Conservation (phyloP, 2,329 filamentous ascomycete species). For the Zarea fungicola region DNA sequence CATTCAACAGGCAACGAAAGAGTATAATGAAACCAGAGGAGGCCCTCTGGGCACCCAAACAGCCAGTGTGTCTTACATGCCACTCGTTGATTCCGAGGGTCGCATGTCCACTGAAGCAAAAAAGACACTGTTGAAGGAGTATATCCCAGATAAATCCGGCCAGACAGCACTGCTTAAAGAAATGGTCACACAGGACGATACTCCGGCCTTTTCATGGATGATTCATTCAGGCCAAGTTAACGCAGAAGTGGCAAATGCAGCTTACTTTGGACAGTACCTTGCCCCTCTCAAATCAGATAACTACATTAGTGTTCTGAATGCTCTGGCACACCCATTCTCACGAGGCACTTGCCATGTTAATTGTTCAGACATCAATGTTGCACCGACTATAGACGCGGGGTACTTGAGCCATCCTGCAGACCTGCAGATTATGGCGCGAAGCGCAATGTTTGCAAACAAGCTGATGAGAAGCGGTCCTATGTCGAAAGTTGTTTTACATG, state of each 20-base stretch:
- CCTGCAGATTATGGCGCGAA: neutral
- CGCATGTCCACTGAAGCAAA: neutral
- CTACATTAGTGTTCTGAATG: neutral
- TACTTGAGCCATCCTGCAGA: neutral
- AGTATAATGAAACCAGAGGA: neutral
- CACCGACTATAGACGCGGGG: neutral
- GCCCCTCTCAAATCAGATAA: neutral
- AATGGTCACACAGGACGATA: neutral
- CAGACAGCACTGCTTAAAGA: neutral
- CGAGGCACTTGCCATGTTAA: neutral
- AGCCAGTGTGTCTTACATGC: neutral
- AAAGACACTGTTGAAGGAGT: neutral
- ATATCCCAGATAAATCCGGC: neutral
- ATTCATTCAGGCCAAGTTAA: neutral
- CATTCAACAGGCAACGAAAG: neutral
- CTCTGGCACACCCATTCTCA: neutral
- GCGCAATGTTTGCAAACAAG: neutral
- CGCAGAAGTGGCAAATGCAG: neutral
- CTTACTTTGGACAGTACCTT: neutral
- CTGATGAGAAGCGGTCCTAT: neutral
- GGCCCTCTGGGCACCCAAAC: neutral
- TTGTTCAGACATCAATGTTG: neutral
- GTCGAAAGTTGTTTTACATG: too few species aligned
- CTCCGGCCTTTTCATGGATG: neutral
- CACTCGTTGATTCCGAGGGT: neutral